These are phyloP conservation scores for Wickerhamiella cacticola DNA, from an alignment of 805 yeast genomes.

Conservation along the genomic window DNA sequence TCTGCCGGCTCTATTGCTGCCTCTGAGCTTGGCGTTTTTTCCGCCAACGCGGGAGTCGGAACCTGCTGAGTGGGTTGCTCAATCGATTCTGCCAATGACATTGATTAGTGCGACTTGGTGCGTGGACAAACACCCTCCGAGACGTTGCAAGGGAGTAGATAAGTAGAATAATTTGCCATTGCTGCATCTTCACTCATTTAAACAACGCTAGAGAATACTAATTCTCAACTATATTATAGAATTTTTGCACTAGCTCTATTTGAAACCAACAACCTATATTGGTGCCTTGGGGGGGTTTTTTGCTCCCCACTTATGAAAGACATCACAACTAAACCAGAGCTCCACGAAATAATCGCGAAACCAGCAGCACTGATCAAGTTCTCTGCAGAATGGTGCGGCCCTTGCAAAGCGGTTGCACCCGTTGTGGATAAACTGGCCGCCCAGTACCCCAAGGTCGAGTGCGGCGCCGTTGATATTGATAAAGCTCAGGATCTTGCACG, in stretches of 20 bases:
- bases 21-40: not conserved
- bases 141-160: no score
- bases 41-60: not conserved
- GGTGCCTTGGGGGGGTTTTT: not conserved
- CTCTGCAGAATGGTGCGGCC: constrained; percentile 95
- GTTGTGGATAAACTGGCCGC: constrained; percentile 67
- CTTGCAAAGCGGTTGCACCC: constrained; percentile 95
- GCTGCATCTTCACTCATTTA: no score
- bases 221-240: not conserved
- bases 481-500: constrained; percentile 57
- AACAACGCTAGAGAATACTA: no score
- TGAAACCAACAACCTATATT: not conserved
- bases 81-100: constrained; percentile 1
- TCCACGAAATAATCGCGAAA: constrained; percentile 31
- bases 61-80: not conserved
- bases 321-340: constrained; percentile 5
- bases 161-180: no score
- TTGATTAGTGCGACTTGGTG: constrained; percentile 2
- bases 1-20: not conserved
- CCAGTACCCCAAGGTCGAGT: constrained; percentile 41
- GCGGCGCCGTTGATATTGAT: constrained; percentile 87
- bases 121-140: no score
- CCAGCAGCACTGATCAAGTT: constrained; percentile 74
- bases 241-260: not conserved
- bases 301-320: not conserved